Evolutionary conservation across 768 basidiomycete genomes (phyloP), one percentile per base, ranked within the genome.

Genomic region (Podaxis sp.): DNA sequence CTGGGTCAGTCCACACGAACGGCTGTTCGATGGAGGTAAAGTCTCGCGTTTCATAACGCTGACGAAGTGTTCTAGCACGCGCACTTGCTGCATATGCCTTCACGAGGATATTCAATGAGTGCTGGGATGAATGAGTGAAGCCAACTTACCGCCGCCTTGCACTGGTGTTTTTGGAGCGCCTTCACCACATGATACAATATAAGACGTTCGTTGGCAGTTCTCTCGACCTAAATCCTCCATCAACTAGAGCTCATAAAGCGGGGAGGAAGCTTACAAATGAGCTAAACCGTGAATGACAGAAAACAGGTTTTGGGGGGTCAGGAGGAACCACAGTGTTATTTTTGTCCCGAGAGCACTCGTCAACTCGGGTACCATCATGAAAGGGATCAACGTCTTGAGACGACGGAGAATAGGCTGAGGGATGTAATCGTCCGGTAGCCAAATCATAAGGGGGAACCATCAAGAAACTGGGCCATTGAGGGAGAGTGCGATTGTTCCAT

Each of bases 1-100:
- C 83, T 50, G 81, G 78, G 68, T 86, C 83, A 27, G 68, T 69
- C 84, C 83, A 86, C 42, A 61, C 59, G 66, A 76, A 83, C 5
- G 75, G 71, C 47, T 66, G 69, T 55, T 83, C 82, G 32, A 77
- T 54, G 5, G 67, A 60, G 25, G 62, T 64, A 18, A 75, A 69
- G 5, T 66, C 66, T 0, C 72, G 63, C 3, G 56, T 57, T 55
- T 79, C 76, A 60, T 81, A 82, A 48, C 77, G 78, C 28, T 64
- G 63, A 54, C 78, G 73, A 51, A 78, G 75, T 10, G 63, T 64
- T 21, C 58, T 59, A 27, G 80, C 82, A 27, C 64, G 63, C 14
- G 65, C 61, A 63, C 75, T 74, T 9, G 81, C 80, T 52, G 69
- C 68, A 61, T 76, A 67, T 37, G 75, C 79, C 82, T 83, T 65